Conservation (phyloP, 164 flowering plant genomes). For the Berberis thunbergii region DNA sequence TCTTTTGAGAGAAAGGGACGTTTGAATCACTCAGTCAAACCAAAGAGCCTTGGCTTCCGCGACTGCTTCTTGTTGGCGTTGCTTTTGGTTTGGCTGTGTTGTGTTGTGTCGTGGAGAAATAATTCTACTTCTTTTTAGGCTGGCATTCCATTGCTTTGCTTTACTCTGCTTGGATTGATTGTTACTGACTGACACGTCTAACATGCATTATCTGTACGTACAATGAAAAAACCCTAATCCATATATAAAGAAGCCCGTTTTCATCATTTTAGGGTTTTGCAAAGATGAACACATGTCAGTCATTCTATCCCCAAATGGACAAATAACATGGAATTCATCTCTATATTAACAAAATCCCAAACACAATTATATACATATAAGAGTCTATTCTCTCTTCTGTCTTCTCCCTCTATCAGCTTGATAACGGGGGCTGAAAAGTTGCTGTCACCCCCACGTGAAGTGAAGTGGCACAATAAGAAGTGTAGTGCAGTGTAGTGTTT, state of each 20-base stretch:
- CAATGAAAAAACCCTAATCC: too few species aligned
- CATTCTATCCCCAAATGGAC: too few species aligned
- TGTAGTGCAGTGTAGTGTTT: not conserved
- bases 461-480: slow-evolving; percentile 15
- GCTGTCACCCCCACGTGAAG: slow-evolving; percentile 29
- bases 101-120: slow-evolving; percentile 6
- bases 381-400: slow-evolving; percentile 1
- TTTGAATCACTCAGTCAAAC: slow-evolving; percentile 7
- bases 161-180: too few species aligned
- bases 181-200: too few species aligned
- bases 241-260: too few species aligned
- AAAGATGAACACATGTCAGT: too few species aligned
- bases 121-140: slow-evolving; percentile 6
- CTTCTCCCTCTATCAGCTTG: not conserved
- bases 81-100: slow-evolving; percentile 6
- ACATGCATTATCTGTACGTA: too few species aligned
- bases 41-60: not conserved
- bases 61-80: too few species aligned
- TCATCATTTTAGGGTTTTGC: too few species aligned
- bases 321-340: not conserved
- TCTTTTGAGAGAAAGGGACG: slow-evolving; percentile 13
- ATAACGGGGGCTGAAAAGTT: slow-evolving; percentile 15
- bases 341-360: too few species aligned
- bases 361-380: too few species aligned
- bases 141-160: too few species aligned